phyloP scores from a whole-genome alignment of 768 basidiomycete genomes.

The Boletus vinaceobasis region DNA sequence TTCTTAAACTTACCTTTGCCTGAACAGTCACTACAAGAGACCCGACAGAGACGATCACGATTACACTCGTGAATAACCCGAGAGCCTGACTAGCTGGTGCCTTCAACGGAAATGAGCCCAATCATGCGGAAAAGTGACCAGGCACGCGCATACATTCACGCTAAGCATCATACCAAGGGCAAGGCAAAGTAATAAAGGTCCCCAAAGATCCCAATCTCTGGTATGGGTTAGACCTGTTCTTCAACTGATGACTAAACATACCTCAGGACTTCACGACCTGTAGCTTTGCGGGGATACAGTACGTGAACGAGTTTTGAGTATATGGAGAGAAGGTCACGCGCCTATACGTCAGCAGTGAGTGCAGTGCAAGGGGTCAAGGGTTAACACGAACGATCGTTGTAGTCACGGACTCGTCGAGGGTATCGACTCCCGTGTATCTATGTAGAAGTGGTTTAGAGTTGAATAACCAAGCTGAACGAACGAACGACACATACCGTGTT shows the following conservation, averaged over 20 bases:
- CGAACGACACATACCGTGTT: slow-evolving; percentile 59
- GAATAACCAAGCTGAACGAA: background rate
- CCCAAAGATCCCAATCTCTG: slow-evolving; percentile 99
- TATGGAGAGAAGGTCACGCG: slow-evolving; percentile 85
- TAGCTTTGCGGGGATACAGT: slow-evolving; percentile 76
- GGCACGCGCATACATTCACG: slow-evolving; percentile 56
- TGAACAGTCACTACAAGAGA: slow-evolving; percentile 93
- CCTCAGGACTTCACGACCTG: slow-evolving; percentile 79
- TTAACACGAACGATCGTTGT: slow-evolving; percentile 74
- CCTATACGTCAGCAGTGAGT: slow-evolving; percentile 42
- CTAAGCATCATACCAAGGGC: slow-evolving; percentile 81
- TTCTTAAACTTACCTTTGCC: slow-evolving; percentile 64
- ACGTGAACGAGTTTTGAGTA: slow-evolving; percentile 93
- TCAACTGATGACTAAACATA: slow-evolving; percentile 28
- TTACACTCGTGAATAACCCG: slow-evolving; percentile 89
- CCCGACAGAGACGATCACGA: slow-evolving; percentile 88
- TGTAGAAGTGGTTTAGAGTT: background rate
- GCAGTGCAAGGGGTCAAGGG: slow-evolving; percentile 1
- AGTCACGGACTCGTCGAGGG: slow-evolving; percentile 88
- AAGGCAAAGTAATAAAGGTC: slow-evolving; percentile 82
- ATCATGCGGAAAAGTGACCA: background rate
- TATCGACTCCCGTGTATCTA: slow-evolving; percentile 77
- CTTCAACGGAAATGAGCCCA: slow-evolving; percentile 37
- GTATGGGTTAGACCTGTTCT: slow-evolving; percentile 1
- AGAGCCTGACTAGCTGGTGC: slow-evolving; percentile 81